Percentiles rank a stretch among this genome's conserved stretches.
Evolutionary conservation across 352 stramenopile species (phyloP).

Genomic region (Phytophthora foliorum): DNA sequence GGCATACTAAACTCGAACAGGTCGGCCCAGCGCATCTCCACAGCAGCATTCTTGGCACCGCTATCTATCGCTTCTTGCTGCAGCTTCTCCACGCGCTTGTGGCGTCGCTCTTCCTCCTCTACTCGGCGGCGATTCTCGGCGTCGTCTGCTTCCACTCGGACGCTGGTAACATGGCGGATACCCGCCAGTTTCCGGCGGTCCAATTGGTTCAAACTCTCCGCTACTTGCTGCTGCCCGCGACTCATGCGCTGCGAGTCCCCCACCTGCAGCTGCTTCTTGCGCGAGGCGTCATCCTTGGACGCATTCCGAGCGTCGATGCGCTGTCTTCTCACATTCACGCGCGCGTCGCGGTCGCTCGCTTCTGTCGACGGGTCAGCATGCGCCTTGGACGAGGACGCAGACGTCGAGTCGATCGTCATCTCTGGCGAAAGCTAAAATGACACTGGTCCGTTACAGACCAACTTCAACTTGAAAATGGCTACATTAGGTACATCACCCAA

Average conservation of each 20-base stretch:
- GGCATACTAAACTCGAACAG: constrained; percentile 95
- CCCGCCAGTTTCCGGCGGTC: constrained; percentile 77
- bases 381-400: constrained; percentile 33
- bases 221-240: constrained; percentile 80
- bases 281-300: constrained; percentile 81
- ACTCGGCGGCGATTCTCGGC: constrained; percentile 90
- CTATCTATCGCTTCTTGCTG: constrained; percentile 94
- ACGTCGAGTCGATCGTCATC: constrained; percentile 29
- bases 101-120: constrained; percentile 90
- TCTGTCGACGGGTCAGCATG: constrained; percentile 43
- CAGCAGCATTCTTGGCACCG: constrained; percentile 92
- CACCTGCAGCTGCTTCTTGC: constrained; percentile 74
- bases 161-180: constrained; percentile 92
- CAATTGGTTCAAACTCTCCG: constrained; percentile 81
- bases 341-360: constrained; percentile 65
- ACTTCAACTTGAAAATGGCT: constrained; percentile 19
- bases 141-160: constrained; percentile 93
- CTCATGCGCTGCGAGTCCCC: constrained; percentile 75
- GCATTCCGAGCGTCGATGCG: constrained; percentile 85
- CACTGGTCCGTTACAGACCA: constrained; percentile 13
- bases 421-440: not conserved
- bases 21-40: constrained; percentile 95
- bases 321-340: constrained; percentile 69
- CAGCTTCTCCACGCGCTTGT: constrained; percentile 84
- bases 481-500: not conserved